Conservation (phyloP, 2,329 filamentous ascomycete species). For the Calonectria crousiana region DNA sequence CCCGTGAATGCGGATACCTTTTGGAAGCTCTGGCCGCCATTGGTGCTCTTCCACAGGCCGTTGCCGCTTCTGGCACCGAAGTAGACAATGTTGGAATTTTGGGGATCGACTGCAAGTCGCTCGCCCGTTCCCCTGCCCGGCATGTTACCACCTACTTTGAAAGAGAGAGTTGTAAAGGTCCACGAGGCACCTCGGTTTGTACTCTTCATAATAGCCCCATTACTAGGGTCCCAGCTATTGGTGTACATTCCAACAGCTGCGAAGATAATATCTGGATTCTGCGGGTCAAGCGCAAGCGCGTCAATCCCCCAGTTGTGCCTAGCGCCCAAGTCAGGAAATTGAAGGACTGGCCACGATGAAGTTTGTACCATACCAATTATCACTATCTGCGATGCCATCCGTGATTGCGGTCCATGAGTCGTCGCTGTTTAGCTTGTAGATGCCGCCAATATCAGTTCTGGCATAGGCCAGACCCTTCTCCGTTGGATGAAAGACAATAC, state of each 20-base stretch:
- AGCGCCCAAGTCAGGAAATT: background rate
- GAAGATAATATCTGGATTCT: constrained; percentile 64
- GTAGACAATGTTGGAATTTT: constrained; percentile 67
- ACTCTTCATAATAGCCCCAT: constrained; percentile 66
- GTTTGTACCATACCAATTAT: constrained; percentile 54
- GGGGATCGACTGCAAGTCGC: constrained; percentile 68
- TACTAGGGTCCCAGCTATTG: constrained; percentile 69
- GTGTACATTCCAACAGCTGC: constrained; percentile 70
- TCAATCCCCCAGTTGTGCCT: constrained; percentile 70
- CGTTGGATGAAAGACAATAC: constrained; percentile 69
- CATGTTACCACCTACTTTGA: constrained; percentile 74
- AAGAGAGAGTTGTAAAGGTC: constrained; percentile 61
- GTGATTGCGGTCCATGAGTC: constrained; percentile 56
- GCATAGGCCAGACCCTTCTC: constrained; percentile 60
- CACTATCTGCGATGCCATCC: constrained; percentile 57
- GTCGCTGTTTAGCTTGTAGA: constrained; percentile 67
- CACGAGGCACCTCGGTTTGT: constrained; percentile 67
- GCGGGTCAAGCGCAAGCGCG: constrained; percentile 67
- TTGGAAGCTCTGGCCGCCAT: constrained; percentile 65
- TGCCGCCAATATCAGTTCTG: constrained; percentile 68
- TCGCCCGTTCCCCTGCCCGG: constrained; percentile 71
- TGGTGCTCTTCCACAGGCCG: constrained; percentile 69
- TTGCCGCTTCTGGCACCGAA: constrained; percentile 70
- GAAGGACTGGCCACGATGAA: background rate
- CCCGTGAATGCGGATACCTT: constrained; percentile 66